Base-by-base conservation (phyloP, 371 early-diverging fungal species). In the Mucor saturninus region DNA sequence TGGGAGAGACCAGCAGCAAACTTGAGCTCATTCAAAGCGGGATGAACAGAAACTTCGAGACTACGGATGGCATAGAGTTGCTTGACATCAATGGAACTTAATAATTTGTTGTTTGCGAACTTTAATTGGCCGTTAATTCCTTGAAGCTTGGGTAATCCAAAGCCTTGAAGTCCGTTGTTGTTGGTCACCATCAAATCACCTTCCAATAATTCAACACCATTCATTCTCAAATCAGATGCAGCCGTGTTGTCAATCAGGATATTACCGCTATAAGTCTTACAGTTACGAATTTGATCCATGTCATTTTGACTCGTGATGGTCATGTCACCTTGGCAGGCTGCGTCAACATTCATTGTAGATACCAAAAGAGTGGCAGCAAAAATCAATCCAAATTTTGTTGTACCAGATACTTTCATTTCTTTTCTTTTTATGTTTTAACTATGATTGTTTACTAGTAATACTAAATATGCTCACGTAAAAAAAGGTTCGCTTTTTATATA, bases 181-280 rank as follows among this genome's bases (percentile, higher is more conserved):
- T 81, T 77, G 3, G 57, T 61, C 30, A 86, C 62, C 13, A 69
- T 56, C 51, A 86, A 62, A 49, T 83, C 73, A 0, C 85, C 85
- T 26, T 68, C 55, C 30, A 86, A 26, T 2, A 65, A 35, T 32
- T 69, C 74, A 15, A 86, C 66, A 11, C 72, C 70, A 4, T 75
- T 46, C 15, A 83, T 52, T 3, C 55, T 68, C 5, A 80, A 31
- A 11, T 61, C 51, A 9, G 60, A 5, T 2, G 57, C 66, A 38
- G 52, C 65, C 9, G 72, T 39, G 15, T 65, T 64, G 40, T 76
- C 71, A 15, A 86, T 67, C 11, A 71, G 58, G 21, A 83, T 68
- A 38, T 66, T 71, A 2, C 84, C 86, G 26, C 70, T 64, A 30
- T 79, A 83, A 2, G 65, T 67, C 9, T 75, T 69, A 56, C 86